A percentile compares a stretch with the other conserved stretches of the same genome.
phyloP scores from a whole-genome alignment of 2,329 filamentous ascomycete species.

The Venturiaceae sp. region DNA sequence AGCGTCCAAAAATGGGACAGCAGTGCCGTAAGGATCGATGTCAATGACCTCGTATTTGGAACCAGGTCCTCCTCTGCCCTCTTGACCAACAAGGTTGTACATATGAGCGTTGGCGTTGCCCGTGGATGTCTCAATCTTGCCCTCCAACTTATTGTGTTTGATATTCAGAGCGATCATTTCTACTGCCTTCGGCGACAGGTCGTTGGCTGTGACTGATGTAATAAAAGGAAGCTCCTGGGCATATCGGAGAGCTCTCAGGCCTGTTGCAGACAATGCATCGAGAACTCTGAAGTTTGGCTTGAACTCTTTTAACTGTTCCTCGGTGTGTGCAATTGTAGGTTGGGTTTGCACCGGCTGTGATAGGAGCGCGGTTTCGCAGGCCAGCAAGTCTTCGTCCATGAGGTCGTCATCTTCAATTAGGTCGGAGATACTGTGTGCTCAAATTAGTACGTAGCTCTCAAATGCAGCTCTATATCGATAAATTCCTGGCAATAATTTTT shows the following conservation, averaged over 20 bases:
- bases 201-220: slow-evolving; percentile 79
- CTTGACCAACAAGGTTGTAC: slow-evolving; percentile 60
- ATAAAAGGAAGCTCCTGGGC: slow-evolving; percentile 81
- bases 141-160: slow-evolving; percentile 65
- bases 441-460: not conserved
- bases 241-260: slow-evolving; percentile 83
- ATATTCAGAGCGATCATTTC: slow-evolving; percentile 78
- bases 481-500: not conserved
- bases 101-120: slow-evolving; percentile 86
- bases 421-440: not conserved
- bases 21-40: slow-evolving; percentile 90
- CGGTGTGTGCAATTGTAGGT: not conserved
- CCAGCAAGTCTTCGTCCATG: slow-evolving; percentile 8
- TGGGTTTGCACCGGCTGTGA: not conserved
- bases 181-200: slow-evolving; percentile 69
- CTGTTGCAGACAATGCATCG: slow-evolving; percentile 89
- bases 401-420: not conserved
- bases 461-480: not conserved
- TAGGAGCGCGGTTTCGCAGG: not conserved
- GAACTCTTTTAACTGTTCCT: slow-evolving; percentile 9
- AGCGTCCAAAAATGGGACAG: slow-evolving; percentile 83
- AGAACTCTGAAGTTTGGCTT: slow-evolving; percentile 64
- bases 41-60: slow-evolving; percentile 84
- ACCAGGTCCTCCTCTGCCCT: slow-evolving; percentile 21
- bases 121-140: slow-evolving; percentile 61